Evolutionary conservation across 2,329 filamentous ascomycete genomes (phyloP), one percentile per base, ranked within the genome.

Genomic region (Cryphonectria parasitica): DNA sequence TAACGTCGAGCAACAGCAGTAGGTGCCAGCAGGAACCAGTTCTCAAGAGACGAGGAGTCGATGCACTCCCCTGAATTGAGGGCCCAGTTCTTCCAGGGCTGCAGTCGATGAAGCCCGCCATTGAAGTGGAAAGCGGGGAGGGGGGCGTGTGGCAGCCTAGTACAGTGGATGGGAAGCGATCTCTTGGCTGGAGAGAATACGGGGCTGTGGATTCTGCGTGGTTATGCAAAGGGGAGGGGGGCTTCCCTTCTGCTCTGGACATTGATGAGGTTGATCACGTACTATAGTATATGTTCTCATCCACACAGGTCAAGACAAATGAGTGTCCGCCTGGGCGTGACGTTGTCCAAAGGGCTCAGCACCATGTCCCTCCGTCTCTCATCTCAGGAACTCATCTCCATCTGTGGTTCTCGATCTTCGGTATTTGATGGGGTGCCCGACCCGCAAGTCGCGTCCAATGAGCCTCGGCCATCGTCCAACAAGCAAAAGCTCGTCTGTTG

Each of bases 31-130:
- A 64, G 63, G 66, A 68, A 68, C 61, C 63, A 65, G 52, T 25
- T 28, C n/a, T 60, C 22, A 34, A 34, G 22, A 68, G 36, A 52
- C 45, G n/a, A 63, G 66, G 43, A 41, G 36, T 65, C 61, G 39
- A 62, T 71, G 66, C 66, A 71, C 34, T 61, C 69, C 66, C 69
- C 69, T 71, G 69, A 71, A 66, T 61, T 60, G 69, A 68, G 69
- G 69, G 61, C 34, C 69, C 69, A 71, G 52, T 52, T 22, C 28
- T 34, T 34, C 56, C 28, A 36, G 58, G 58, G 41, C 62, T 49
- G 41, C 41, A 19, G 17, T 22, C 41, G 62, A 52, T 45, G 62
- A 64, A 19, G 11, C 25, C 60, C 61, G n/a, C 11, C 22, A 41
- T 45, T 25, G n/a, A 8, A 22, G 36, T 11, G 13, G n/a, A n/a